phyloP scores from a whole-genome alignment of 805 yeast species.

The Metschnikowia kunwiensis region DNA sequence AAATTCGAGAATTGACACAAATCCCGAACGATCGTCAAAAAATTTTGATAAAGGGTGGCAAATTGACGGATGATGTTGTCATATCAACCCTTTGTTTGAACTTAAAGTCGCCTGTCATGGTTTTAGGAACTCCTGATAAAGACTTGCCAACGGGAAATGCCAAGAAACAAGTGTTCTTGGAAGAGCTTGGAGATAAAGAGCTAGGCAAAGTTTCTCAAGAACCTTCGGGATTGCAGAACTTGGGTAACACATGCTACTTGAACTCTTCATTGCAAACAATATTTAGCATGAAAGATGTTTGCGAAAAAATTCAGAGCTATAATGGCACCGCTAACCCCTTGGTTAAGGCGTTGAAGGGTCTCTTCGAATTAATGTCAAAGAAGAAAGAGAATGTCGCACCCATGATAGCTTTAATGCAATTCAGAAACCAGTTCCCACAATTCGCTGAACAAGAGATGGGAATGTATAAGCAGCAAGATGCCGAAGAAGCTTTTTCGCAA shows the following conservation, averaged over 20 bases:
- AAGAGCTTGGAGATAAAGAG: constrained; percentile 56
- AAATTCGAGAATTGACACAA: constrained; percentile 68
- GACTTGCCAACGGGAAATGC: constrained; percentile 53
- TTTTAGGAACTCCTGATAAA: constrained; percentile 85
- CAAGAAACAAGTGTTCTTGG: constrained; percentile 57
- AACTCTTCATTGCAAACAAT: constrained; percentile 66
- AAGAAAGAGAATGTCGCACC: constrained; percentile 61
- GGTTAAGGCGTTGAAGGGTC: constrained; percentile 36
- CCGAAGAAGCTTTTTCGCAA: constrained; percentile 92
- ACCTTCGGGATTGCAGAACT: constrained; percentile 66
- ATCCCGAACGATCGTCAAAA: constrained; percentile 91
- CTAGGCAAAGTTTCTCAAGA: constrained; percentile 37
- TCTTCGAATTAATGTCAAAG: constrained; percentile 45
- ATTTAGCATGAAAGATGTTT: constrained; percentile 44
- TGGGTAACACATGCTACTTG: constrained; percentile 78
- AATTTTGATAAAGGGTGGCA: constrained; percentile 86
- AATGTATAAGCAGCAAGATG: constrained; percentile 90
- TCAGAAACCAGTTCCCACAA: constrained; percentile 77
- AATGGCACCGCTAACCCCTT: constrained; percentile 17
- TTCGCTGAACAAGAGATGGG: constrained; percentile 82
- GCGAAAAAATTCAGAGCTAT: constrained; percentile 22
- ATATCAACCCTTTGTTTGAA: constrained; percentile 54
- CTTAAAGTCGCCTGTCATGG: constrained; percentile 71
- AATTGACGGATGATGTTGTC: constrained; percentile 67
- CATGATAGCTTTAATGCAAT: constrained; percentile 55